Evolutionary conservation across 345 rosid genomes (phyloP).

Genomic region (Syzygium aqueum): DNA sequence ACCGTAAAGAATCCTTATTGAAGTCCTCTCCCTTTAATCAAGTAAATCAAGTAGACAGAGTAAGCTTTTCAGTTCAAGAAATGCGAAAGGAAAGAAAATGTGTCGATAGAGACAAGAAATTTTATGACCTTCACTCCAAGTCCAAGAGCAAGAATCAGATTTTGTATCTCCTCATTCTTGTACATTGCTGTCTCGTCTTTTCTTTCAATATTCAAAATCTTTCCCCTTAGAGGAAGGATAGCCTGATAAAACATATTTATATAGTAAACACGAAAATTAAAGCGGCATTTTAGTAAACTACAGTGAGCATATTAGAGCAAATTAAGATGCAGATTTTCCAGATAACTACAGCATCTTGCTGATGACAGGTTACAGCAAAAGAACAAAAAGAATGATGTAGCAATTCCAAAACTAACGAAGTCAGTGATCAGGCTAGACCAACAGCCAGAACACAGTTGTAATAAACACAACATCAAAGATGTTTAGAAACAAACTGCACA

Average conservation of each 20-base stretch:
- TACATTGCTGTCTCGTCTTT: conserved; percentile 97
- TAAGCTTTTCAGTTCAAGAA: conserved; percentile 1
- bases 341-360: background rate
- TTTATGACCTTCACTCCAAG: conserved; percentile 84
- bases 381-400: background rate
- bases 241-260: conserved; percentile 40
- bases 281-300: background rate
- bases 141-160: conserved; percentile 90
- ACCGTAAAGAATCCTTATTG: conserved; percentile 70
- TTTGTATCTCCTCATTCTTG: conserved; percentile 96
- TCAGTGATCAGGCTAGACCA: background rate
- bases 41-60: background rate
- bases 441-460: background rate
- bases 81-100: background rate
- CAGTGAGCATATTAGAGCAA: background rate
- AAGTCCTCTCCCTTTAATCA: conserved; percentile 84
- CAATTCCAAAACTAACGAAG: background rate
- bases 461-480: background rate
- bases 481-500: background rate
- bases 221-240: conserved; percentile 95
- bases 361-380: background rate
- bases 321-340: background rate
- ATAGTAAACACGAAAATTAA: background rate
- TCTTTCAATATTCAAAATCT: conserved; percentile 89
- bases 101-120: background rate